Evolutionary conservation across 2,329 filamentous ascomycete genomes (phyloP), one percentile per base, ranked within the genome.

Genomic region (Sporothrix brasiliensis): DNA sequence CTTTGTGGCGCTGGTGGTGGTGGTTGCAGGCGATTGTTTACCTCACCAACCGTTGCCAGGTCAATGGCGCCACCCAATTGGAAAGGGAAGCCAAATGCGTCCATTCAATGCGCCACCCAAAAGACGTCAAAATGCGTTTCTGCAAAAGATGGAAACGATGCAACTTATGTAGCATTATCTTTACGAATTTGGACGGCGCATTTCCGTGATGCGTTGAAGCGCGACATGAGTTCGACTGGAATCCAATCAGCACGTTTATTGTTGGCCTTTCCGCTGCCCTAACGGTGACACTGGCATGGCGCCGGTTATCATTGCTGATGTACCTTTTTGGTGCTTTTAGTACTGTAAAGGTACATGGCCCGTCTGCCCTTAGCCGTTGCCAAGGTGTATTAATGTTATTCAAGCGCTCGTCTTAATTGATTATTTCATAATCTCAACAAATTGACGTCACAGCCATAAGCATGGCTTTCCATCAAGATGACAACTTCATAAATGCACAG

Each of bases 11-110:
- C 19, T 47, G 41, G 39, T 53, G 16, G 27, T 39, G 47, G 63
- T 34, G 24, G 61, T 52, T 39, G 63, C 47, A 52, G 60, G 61
- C 47, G 3, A 14, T 70, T 73, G 72, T 73, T 73, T 73, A 73
- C 72, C 63, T 71, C 44, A 53, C 70, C 63, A 69, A 68, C 67
- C 58, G 72, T 73, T 73, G 72, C 72, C 72, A 61, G 70, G 72
- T 67, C 72, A 73, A 73, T 73, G 30, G 24, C 69, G 30, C 63
- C 56, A 53, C 54, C 11, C 39, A 56, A 41, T 11, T 34, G 21
- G 14, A 30, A 34, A 44, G 30, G 44, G 39, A 66, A 54, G 19
- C 24, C 44, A 69, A 47, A 16, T 27, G 34, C 58, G n/a, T 47
- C n/a, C 34, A 54, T 19, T 27, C 39, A 30, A 49, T 34, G 58